Conservation (phyloP, 2,329 filamentous ascomycete genomes). For the Laburnicola sp. region DNA sequence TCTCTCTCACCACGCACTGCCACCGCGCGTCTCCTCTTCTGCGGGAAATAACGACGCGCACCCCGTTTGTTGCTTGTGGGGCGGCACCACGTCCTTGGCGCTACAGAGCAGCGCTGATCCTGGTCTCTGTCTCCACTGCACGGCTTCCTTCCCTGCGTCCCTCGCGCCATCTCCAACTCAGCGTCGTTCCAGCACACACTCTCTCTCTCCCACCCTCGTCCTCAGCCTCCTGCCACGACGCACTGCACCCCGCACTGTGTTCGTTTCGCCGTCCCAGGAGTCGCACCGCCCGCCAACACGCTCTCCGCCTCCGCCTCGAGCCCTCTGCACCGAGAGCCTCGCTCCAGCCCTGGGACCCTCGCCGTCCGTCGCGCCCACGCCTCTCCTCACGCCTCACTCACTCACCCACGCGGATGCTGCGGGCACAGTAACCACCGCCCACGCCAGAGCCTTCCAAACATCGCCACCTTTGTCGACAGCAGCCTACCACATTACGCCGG, state of each 20-base stretch:
- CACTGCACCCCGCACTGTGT: background rate
- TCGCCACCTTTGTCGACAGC: background rate
- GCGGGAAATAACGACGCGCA: too few species aligned
- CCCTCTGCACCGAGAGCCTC: background rate
- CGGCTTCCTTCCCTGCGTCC: too few species aligned
- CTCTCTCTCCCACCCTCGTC: too few species aligned
- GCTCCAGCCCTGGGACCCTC: conserved; percentile 1
- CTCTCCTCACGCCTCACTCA: conserved; percentile 11
- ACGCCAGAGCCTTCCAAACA: too few species aligned
- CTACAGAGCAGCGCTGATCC: too few species aligned
- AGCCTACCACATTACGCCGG: background rate
- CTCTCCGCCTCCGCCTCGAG: background rate
- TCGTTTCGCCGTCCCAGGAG: background rate
- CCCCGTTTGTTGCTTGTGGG: too few species aligned
- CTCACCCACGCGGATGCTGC: conserved; percentile 5
- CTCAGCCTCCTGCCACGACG: background rate
- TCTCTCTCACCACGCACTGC: too few species aligned
- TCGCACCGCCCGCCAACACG: background rate
- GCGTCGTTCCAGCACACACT: too few species aligned
- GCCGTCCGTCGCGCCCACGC: background rate
- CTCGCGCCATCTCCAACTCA: too few species aligned
- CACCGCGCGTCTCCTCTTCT: too few species aligned
- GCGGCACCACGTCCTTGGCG: too few species aligned
- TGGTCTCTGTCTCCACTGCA: too few species aligned
- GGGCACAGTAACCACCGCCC: conserved; percentile 3